Evolutionary conservation across 2,329 filamentous ascomycete species (phyloP), one percentile per base, ranked within the genome.

Genomic region (Hypocrella siamensis): DNA sequence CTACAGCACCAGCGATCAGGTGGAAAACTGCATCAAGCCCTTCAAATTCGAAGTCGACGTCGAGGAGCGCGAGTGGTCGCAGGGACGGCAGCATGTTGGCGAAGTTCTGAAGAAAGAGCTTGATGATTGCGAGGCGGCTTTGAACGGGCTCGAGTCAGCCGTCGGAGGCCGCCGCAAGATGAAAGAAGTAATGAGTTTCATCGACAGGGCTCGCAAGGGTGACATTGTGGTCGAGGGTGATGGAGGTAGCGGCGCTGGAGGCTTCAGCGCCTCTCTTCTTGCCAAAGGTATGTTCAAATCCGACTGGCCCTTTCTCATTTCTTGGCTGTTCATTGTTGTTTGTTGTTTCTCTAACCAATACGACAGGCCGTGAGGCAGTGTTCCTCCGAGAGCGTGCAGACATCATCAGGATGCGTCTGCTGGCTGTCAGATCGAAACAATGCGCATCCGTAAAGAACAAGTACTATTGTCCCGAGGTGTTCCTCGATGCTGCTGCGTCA

Each of bases 11-110:
- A 90, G 82, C 40, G 92, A 98, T 47, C 90, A 96, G 56, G 82
- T 98, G 1, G 90, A 98, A 54, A 96, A 96, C 50, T 98, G 88
- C 51, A 92, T 98, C 57, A 98, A 98, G 55, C 90, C 92, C 0
- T 98, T 88, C 63, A 98, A 98, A 52, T 96, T 88, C 43, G 85
- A 94, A 39, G 93, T 98, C 36, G 90, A 98, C 45, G 76, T 98
- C 28, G 84, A 93, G 47, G 81, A 86, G 25, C 66, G 75, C 6
- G 92, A 98, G 52, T 98, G 90, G 90, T 54, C 65, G 4, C 74
- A 80, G 38, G 86, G 85, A 1, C 68, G 88, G 31, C 85, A 93
- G 28, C 90, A 92, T 43, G 78, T 88, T 2, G 69, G 74, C 25
- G 67, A 64, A 7, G 75, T 90, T 2, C 60, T 98, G n/a, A 92